Base-by-base conservation (phyloP, 208 protist genomes). In the Leishmania lainsoni region DNA sequence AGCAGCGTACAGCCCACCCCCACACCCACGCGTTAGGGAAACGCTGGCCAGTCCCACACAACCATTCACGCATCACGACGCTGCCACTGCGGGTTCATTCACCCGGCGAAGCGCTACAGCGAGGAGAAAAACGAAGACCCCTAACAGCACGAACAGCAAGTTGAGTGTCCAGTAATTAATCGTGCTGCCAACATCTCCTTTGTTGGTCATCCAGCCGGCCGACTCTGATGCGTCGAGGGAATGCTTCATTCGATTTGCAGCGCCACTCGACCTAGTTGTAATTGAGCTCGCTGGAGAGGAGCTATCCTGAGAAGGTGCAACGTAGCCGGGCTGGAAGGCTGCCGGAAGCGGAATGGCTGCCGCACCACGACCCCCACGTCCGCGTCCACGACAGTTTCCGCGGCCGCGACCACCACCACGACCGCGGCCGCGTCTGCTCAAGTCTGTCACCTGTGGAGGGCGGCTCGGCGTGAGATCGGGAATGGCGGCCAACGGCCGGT, bases 401-500 rank as follows among this genome's bases (percentile, higher is more conserved):
- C 71, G 65, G 63, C 83, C 76, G 54, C 83, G 70, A 0, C 82
- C 42, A 5, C 71, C 83, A 26, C 76, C 74, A 32, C 85, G 76
- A n/a, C 81, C 76, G 65, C 88, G 81, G 12, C 86, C 72, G 39
- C 84, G 76, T 42, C 84, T 66, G 0, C 84, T 45, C 9, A 81
- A 80, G 51, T 88, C 81, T 1, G 78, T 81, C 63, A 73, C 77
- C 75, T 83, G 80, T 45, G 85, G 63, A 65, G 87, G 85, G 3
- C 75, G 76, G 65, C 86, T 85, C 51, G 93, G 93, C 2, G 88
- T 93, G 66, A 95, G 56, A 59, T 86, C 84, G 5, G 91, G 89
- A 66, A 96, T 90, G 49, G 92, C 71, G 16, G 90, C 85, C 17
- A 90, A 76, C 10, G 90, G 93, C 49, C 72, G 83, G 29, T 80